These are phyloP conservation scores for Clarireedia monteithiana DNA, from an alignment of 2,329 filamentous ascomycete genomes.

Conservation along the genomic window DNA sequence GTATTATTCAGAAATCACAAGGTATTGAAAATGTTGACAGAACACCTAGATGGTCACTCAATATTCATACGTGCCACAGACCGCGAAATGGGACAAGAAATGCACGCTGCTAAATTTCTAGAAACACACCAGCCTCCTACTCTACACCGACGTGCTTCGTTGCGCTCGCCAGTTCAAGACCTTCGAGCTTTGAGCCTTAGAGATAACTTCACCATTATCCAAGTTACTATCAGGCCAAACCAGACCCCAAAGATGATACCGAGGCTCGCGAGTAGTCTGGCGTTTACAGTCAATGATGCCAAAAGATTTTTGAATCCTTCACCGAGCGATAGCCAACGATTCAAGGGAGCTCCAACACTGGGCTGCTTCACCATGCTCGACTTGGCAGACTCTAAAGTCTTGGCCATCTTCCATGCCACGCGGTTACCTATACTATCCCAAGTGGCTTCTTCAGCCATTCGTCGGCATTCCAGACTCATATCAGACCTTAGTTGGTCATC, in stretches of 20 bases:
- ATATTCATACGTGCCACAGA: too few species aligned
- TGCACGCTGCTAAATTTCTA: too few species aligned
- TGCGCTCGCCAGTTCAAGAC: slow-evolving; percentile 6
- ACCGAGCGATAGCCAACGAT: slow-evolving; percentile 20
- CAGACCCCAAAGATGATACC: slow-evolving; percentile 25
- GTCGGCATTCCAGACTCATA: slow-evolving; percentile 42
- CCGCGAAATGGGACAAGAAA: too few species aligned
- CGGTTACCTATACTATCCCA: slow-evolving; percentile 68
- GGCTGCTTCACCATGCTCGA: neutral
- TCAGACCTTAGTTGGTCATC: slow-evolving; percentile 36
- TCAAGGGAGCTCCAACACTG: slow-evolving; percentile 13
- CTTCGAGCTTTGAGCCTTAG: slow-evolving; percentile 11
- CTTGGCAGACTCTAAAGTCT: slow-evolving; percentile 22
- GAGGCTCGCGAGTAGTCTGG: slow-evolving; percentile 17
- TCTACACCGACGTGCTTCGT: neutral
- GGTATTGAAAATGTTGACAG: too few species aligned
- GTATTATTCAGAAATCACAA: too few species aligned
- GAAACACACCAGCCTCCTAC: too few species aligned
- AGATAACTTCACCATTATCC: slow-evolving; percentile 19
- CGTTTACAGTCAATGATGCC: slow-evolving; percentile 15
- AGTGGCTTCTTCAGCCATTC: slow-evolving; percentile 53
- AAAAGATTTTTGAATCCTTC: slow-evolving; percentile 15
- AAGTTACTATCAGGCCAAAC: slow-evolving; percentile 23
- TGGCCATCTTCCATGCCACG: slow-evolving; percentile 56
- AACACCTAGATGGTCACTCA: too few species aligned